Evolutionary conservation across 169 alveolate species (phyloP), one percentile per base, ranked within the genome.

Genomic region (Pseudocohnilembus persalinus): DNA sequence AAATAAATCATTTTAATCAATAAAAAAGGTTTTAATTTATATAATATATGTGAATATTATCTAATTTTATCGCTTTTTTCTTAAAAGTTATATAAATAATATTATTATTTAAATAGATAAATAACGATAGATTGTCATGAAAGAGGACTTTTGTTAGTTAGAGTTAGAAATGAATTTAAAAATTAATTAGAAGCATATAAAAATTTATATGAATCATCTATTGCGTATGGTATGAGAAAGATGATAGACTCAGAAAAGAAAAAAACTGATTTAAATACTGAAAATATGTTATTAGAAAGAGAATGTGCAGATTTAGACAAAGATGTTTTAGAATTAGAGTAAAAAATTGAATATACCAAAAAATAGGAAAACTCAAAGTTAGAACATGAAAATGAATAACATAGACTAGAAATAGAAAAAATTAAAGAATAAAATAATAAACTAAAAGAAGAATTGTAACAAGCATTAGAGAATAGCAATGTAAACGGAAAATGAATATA

Each of bases 151-250:
- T 81, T 94, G 49, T 83, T 94, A 26, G 95, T 91, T 81, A 88
- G 96, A 85, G 95, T 94, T 15, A 87, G 95, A 49, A 93, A 94
- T 81, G 97, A 94, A 86, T 91, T 92, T 77, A 84, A 91, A 74
- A 94, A 90, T 93, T 88, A 95, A 31, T 90, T 91, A 68, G 82
- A 91, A 64, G 92, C 95, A 29, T 94, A 94, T 73, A 92, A 94
- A 82, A 91, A 93, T 24, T 79, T 94, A 25, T 94, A 94, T 80
- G 96, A 94, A 81, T 89, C 95, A 79, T 92, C 97, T 0, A 90
- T 94, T 26, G 97, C 97, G 0, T 94, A 92, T 84, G 97, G 97
- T 29, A 92, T 94, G 93, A 85, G 97, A 83, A 93, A 91, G 79
- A 93, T 94, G 82, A 84, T 94, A 15, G 87, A 89, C 75, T 90